A percentile compares a stretch with the other conserved stretches of the same genome.
Conservation (phyloP, 192 early-diverging fungal species). For the Podila horticola region DNA sequence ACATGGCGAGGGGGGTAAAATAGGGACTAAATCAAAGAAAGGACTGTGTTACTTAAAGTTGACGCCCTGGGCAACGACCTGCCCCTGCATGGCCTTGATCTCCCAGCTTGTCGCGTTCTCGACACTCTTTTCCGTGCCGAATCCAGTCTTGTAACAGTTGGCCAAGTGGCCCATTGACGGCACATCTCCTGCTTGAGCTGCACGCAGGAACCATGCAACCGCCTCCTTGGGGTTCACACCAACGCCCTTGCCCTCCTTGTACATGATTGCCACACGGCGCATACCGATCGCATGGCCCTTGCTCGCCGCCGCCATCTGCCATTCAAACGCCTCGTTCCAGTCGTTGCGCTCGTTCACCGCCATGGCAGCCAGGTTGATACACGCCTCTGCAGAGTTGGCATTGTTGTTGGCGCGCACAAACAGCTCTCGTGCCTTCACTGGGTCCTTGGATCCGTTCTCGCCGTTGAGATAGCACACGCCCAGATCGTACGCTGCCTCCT, state of each 20-base stretch:
- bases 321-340: slow-evolving; percentile 59
- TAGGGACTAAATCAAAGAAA: no score
- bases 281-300: slow-evolving; percentile 66
- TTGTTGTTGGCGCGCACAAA: slow-evolving; percentile 61
- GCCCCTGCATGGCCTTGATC: slow-evolving; percentile 59
- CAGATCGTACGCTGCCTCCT: slow-evolving; percentile 65
- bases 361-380: slow-evolving; percentile 68
- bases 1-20: no score
- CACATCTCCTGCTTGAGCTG: slow-evolving; percentile 76
- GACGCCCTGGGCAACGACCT: slow-evolving; percentile 45
- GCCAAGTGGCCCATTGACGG: slow-evolving; percentile 82
- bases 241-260: slow-evolving; percentile 66
- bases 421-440: slow-evolving; percentile 53
- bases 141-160: slow-evolving; percentile 83
- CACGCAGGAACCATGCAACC: slow-evolving; percentile 66
- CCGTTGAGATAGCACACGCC: slow-evolving; percentile 88
- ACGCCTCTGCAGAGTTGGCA: slow-evolving; percentile 60
- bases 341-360: slow-evolving; percentile 58
- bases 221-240: slow-evolving; percentile 57
- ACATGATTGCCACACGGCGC: slow-evolving; percentile 65
- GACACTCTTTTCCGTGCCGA: slow-evolving; percentile 65
- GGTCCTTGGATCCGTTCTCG: slow-evolving; percentile 70
- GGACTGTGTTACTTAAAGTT: slow-evolving; percentile 30
- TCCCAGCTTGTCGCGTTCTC: slow-evolving; percentile 71
- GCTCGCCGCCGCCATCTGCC: slow-evolving; percentile 63